A percentile compares a stretch with the other conserved stretches of the same genome.
phyloP scores from a whole-genome alignment of 139 green algal species.

The Chlamydomonas asymmetrica region DNA sequence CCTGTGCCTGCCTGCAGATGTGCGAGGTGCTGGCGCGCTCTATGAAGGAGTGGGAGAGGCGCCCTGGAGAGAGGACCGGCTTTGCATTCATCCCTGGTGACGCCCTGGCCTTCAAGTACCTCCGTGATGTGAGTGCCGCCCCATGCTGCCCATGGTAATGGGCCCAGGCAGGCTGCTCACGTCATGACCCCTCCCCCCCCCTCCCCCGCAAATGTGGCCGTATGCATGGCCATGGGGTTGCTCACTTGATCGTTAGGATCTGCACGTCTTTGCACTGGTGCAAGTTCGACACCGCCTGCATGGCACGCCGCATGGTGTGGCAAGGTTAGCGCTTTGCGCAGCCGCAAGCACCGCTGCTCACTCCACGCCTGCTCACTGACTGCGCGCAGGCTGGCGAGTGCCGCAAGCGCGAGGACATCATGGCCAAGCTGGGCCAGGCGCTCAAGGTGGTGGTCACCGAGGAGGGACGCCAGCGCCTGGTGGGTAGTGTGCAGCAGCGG shows the following conservation, averaged over 20 bases:
- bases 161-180: too few relatives aligned
- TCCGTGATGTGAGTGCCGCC: constrained; percentile 65
- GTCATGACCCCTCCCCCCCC: too few relatives aligned
- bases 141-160: background rate
- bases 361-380: background rate
- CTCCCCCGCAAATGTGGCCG: too few relatives aligned
- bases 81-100: constrained; percentile 69
- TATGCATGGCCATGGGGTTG: too few relatives aligned
- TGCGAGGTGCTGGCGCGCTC: constrained; percentile 62
- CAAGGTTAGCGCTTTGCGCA: too few relatives aligned
- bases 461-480: constrained; percentile 45
- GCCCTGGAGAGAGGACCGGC: constrained; percentile 50
- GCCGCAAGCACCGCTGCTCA: too few relatives aligned
- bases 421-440: constrained; percentile 50
- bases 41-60: constrained; percentile 80
- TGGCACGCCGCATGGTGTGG: background rate
- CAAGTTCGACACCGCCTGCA: background rate
- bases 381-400: constrained; percentile 64
- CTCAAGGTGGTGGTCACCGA: constrained; percentile 53
- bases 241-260: too few relatives aligned
- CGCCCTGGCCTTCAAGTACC: constrained; percentile 85
- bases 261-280: background rate
- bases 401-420: constrained; percentile 41
- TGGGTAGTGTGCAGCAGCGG: constrained; percentile 14
- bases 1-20: constrained; percentile 38